These are phyloP conservation scores for Iris macrosiphon DNA, from an alignment of 106 monocot species.

Conservation along the genomic window DNA sequence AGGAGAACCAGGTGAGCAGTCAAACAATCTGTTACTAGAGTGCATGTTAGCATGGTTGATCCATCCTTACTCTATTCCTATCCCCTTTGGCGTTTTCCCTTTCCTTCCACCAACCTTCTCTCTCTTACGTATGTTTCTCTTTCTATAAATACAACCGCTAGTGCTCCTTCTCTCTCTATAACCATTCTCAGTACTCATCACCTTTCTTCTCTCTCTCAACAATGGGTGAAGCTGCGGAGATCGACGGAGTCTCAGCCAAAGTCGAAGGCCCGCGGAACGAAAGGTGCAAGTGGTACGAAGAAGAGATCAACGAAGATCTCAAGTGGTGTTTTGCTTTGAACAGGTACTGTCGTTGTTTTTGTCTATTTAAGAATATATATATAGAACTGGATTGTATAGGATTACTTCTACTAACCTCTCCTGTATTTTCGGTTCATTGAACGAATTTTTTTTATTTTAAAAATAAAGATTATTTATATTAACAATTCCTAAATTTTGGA, in stretches of 20 bases:
- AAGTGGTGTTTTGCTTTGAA: conserved; percentile 66
- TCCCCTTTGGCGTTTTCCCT: background rate
- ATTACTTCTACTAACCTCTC: no score
- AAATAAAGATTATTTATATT: no score
- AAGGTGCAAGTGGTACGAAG: conserved; percentile 48
- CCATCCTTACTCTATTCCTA: no score
- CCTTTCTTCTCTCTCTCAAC: background rate
- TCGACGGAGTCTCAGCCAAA: background rate
- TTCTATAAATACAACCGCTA: background rate
- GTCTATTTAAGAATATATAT: no score
- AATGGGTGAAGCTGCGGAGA: conserved; percentile 29
- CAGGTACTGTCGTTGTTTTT: conserved; percentile 21
- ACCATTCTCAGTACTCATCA: conserved; percentile 4
- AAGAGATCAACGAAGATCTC: conserved; percentile 68
- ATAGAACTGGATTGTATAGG: no score
- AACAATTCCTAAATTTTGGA: no score
- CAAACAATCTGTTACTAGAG: no score
- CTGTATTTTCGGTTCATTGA: no score
- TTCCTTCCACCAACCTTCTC: background rate
- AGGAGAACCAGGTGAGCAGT: no score
- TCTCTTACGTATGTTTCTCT: background rate
- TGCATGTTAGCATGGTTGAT: no score
- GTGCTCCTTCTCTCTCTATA: background rate
- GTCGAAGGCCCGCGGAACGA: background rate
- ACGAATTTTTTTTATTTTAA: background rate